phyloP scores from a whole-genome alignment of 2,329 filamentous ascomycete genomes.

The Sporothrix brunneoviolacea region DNA sequence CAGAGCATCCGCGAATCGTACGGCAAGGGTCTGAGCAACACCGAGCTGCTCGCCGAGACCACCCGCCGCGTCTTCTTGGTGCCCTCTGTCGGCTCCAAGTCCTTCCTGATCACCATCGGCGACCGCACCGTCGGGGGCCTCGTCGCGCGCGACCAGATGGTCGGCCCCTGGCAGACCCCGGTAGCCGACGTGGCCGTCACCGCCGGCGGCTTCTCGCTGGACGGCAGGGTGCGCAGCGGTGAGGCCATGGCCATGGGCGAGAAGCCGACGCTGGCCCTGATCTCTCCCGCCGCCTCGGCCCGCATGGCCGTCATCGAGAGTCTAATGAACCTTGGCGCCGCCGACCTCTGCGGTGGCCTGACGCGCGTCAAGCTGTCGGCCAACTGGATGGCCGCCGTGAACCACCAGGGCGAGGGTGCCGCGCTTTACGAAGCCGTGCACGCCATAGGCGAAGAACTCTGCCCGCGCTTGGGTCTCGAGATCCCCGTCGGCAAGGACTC shows the following conservation, averaged over 20 bases:
- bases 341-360: constrained; percentile 54
- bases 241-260: constrained; percentile 99
- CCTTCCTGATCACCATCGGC: constrained; percentile 93
- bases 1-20: constrained; percentile 60
- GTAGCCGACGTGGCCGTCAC: constrained; percentile 94
- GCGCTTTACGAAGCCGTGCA: constrained; percentile 90
- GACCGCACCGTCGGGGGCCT: constrained; percentile 88
- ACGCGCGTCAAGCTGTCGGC: constrained; percentile 80
- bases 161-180: constrained; percentile 91
- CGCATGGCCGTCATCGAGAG: constrained; percentile 95
- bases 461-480: constrained; percentile 79
- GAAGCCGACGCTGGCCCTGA: constrained; percentile 80
- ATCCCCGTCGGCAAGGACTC: constrained; percentile 98
- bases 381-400: constrained; percentile 99
- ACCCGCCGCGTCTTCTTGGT: constrained; percentile 75
- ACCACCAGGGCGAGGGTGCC: constrained; percentile 85
- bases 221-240: constrained; percentile 65
- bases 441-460: constrained; percentile 87
- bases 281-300: constrained; percentile 82
- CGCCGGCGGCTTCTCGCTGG: constrained; percentile 65
- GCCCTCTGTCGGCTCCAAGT: constrained; percentile 91
- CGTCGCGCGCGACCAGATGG: constrained; percentile 86
- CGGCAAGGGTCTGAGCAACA: constrained; percentile 44
- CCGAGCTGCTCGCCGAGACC: constrained; percentile 55
- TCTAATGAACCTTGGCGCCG: constrained; percentile 86